Evolutionary conservation across 129 eudicot species (phyloP).

Genomic region (Glebionis coronaria): DNA sequence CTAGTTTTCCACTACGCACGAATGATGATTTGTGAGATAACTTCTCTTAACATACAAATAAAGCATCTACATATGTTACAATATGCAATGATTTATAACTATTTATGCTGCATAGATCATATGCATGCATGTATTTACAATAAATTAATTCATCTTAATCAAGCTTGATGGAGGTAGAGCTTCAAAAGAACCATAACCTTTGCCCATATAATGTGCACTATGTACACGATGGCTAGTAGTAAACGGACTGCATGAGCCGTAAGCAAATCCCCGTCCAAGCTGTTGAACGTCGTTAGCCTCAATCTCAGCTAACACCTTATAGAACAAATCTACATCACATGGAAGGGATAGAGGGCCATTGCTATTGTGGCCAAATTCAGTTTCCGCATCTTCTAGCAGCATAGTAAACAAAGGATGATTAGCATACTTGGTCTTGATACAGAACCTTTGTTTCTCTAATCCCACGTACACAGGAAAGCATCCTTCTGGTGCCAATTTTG

Average conservation of each 20-base stretch:
- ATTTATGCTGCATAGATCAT: no score
- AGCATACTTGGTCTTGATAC: constrained; percentile 43
- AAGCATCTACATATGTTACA: no score
- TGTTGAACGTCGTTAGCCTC: constrained; percentile 19
- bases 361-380: constrained; percentile 49
- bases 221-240: constrained; percentile 39
- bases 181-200: constrained; percentile 40
- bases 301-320: constrained; percentile 59
- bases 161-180: constrained; percentile 36
- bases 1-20: no score
- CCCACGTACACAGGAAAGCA: constrained; percentile 72
- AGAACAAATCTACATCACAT: constrained; percentile 63
- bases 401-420: constrained; percentile 66
- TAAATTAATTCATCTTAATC: constrained; percentile 40
- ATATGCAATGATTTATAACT: no score
- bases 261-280: constrained; percentile 18
- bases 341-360: constrained; percentile 74
- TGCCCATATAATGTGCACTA: constrained; percentile 24
- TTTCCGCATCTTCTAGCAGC: constrained; percentile 76
- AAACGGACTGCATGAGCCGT: constrained; percentile 49
- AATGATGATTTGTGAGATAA: no score
- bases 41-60: no score
- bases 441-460: constrained; percentile 60
- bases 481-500: constrained; percentile 54
- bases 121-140: no score